A percentile compares a stretch with the other conserved stretches of the same genome.
These are phyloP conservation scores for Casaregolazyma suthepensis DNA, from an alignment of 1,139 yeast genomes.

Conservation along the genomic window DNA sequence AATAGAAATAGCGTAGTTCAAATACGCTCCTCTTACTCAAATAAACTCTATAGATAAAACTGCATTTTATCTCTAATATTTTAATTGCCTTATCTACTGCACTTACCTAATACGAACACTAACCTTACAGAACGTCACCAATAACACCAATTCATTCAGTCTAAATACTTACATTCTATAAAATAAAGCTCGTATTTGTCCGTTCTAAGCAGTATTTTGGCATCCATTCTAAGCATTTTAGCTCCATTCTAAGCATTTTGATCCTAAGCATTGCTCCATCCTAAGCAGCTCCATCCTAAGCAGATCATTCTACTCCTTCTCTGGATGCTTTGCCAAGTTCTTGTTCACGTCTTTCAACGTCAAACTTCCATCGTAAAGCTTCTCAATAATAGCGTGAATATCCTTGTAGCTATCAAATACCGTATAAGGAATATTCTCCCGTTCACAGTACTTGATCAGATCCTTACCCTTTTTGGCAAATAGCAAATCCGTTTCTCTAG, in stretches of 20 bases:
- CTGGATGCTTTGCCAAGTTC: not conserved
- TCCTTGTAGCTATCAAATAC: constrained; percentile 74
- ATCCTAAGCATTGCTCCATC: not conserved
- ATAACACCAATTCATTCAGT: too few relatives aligned
- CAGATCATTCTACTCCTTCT: not conserved
- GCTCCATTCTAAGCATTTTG: not conserved
- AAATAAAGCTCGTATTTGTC: not conserved
- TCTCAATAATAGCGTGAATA: constrained; percentile 52
- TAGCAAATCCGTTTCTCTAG: constrained; percentile 84
- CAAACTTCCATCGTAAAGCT: constrained; percentile 41
- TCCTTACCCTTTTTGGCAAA: constrained; percentile 94
- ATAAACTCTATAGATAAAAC: too few relatives aligned
- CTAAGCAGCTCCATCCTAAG: not conserved
- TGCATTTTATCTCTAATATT: too few relatives aligned
- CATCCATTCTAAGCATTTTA: not conserved
- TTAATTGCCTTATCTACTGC: too few relatives aligned
- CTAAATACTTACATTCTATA: not conserved
- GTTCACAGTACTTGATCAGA: constrained; percentile 72
- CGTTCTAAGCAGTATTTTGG: not conserved
- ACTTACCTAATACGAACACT: too few relatives aligned
- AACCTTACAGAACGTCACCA: too few relatives aligned
- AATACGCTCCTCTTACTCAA: too few relatives aligned
- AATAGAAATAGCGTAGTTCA: too few relatives aligned
- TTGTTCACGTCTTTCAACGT: constrained; percentile 30
- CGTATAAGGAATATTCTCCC: constrained; percentile 76